Evolutionary conservation across 768 basidiomycete genomes (phyloP), one percentile per base, ranked within the genome.

Genomic region (Suillus bovinus): DNA sequence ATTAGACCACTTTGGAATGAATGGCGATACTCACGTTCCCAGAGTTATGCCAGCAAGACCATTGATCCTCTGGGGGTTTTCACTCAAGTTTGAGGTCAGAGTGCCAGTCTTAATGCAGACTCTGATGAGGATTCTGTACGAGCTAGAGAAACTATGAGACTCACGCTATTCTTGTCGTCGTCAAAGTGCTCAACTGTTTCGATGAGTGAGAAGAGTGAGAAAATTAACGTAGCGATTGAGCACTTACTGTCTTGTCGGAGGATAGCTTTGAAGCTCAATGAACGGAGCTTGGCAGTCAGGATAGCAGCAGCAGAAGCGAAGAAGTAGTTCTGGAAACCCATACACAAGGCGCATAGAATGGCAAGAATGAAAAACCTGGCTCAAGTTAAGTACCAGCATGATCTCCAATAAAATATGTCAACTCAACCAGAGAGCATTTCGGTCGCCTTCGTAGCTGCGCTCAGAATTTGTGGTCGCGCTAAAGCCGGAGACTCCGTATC

Each of bases 31-130:
- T 70, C 64, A 86, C 80, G 89, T 84, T 73, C 94, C 96, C 29
- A 95, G 83, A 3, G 96, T 96, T 61, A 91, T 79, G 60, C 94
- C 95, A 61, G 91, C 91, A 55, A 96, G 79, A 70, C 94, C 94
- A 61, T 88, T 88, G 65, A 97, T 84, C 71, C 96, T 96, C 68
- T 94, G 91, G 2, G 96, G 90, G 70, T 91, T 89, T 62, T 95
- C 93, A 60, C 91, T 88, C 56, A 99, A 78, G 60, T 78, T 80
- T 1, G 91, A 84, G 3, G 93, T 96, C 59, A 98, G 79, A 53
- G 84, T 81, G 61, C 96, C 96, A 8, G 93, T 90, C 84, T 89
- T 68, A 6, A n/a, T n/a, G n/a, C 56, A 39, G 59, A 60, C 42
- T 36, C 59, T 56, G 24, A 20, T 52, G 29, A 52, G 29, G 10